Percentiles rank a stretch among this genome's conserved stretches.
Conservation (phyloP, 176 grass and related monocot genomes). For the Otatea glauca region DNA sequence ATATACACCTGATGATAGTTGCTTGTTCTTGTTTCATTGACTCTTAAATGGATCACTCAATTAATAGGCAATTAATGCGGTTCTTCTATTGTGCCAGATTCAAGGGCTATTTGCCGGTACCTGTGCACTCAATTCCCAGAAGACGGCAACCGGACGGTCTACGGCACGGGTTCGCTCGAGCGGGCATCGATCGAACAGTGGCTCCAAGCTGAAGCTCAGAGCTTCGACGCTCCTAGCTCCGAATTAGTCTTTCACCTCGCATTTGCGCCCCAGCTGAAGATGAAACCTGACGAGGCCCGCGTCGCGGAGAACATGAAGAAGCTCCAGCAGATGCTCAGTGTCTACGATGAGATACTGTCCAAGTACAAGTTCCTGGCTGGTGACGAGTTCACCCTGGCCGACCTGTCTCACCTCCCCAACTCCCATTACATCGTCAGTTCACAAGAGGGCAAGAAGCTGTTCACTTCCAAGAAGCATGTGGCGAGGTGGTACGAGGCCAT, state of each 20-base stretch:
- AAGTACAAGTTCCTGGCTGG: constrained; percentile 59
- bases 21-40: background rate
- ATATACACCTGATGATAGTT: background rate
- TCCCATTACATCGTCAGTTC: constrained; percentile 70
- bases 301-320: constrained; percentile 58
- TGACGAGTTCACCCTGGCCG: constrained; percentile 65
- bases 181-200: constrained; percentile 80
- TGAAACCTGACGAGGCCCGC: constrained; percentile 50
- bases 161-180: constrained; percentile 70
- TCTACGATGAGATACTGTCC: constrained; percentile 61
- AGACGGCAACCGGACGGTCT: constrained; percentile 63
- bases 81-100: constrained; percentile 55
- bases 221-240: constrained; percentile 71
- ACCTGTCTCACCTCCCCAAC: constrained; percentile 80
- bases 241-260: constrained; percentile 80
- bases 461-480: constrained; percentile 74
- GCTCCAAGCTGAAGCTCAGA: constrained; percentile 69
- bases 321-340: constrained; percentile 52
- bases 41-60: background rate
- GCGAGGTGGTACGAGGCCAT: constrained; percentile 70
- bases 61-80: background rate
- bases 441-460: constrained; percentile 63
- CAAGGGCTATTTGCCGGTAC: constrained; percentile 70
- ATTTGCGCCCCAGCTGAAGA: constrained; percentile 61
- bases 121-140: constrained; percentile 65